Base-by-base conservation (phyloP, 1,284 basidiomycete species). In the Afroboletus lepidellus region DNA sequence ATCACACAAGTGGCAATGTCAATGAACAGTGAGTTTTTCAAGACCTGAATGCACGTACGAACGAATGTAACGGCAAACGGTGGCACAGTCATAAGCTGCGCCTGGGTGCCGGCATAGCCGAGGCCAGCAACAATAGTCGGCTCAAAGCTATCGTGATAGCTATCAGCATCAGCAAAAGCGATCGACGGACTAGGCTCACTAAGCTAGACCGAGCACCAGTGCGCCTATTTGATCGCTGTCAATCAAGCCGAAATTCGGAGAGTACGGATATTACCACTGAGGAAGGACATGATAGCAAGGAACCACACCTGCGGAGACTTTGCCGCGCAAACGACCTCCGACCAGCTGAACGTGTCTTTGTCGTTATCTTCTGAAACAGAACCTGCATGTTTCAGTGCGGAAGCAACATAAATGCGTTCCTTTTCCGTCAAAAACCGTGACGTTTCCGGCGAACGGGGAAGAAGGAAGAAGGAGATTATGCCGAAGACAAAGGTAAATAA, bases 401-500 rank as follows among this genome's bases (percentile, higher is more conserved):
- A 60, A 20, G 65, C 21, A 13, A 74, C 69, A 41, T 70, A 74
- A 41, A 64, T 59, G 55, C 75, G 76, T 61, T 83, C 73, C 9
- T 65, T 56, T 15, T 66, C 50, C 4, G 71, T 72, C 21, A 83
- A 65, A 54, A 78, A 75, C 32, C 58, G 70, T 1, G 77, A 73
- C 15, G 69, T 65, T 12, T 61, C 61, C 1, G 80, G 79, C 8
- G 78, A 78, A n/a, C 71, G 67, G 1, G 83, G 83, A 4, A 82
- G 71, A 21, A 81, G 46, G 59, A 74, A 77, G 64, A 79, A 84
- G 0, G 75, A 74, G 3, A 67, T 34, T 13, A 78, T 16, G 1
- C 80, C 77, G 27, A 84, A 70, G 4, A 77, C 48, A n/a, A 76
- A 61, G 1, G 79, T 79, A 41, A 84, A 74, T 5, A 77, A 53